Evolutionary conservation across 1,284 basidiomycete species (phyloP).

Genomic region (Fomitopsis palustris): DNA sequence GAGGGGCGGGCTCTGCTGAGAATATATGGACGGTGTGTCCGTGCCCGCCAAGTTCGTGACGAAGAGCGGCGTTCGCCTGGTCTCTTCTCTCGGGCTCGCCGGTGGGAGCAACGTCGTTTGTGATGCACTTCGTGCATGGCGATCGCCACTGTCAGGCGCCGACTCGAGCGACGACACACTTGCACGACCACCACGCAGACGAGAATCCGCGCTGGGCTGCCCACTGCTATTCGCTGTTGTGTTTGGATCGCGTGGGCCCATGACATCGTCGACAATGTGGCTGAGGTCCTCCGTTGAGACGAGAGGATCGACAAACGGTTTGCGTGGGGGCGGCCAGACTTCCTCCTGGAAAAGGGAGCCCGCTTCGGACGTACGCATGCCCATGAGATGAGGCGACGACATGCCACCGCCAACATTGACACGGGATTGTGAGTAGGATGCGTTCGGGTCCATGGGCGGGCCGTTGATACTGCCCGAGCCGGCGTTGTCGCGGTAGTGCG

Average conservation of each 20-base stretch:
- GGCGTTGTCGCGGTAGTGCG: slow-evolving; percentile 1
- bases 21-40: slow-evolving; percentile 16
- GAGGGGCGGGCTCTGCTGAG: slow-evolving; percentile 13
- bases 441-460: slow-evolving; percentile 15
- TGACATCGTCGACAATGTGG: slow-evolving; percentile 48
- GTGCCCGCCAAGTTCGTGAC: slow-evolving; percentile 23
- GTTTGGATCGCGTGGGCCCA: slow-evolving; percentile 35
- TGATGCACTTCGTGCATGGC: slow-evolving; percentile 16
- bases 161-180: slow-evolving; percentile 15
- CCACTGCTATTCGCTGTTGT: background rate
- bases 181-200: slow-evolving; percentile 3
- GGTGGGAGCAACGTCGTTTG: slow-evolving; percentile 16
- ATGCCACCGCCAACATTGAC: background rate
- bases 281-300: slow-evolving; percentile 35
- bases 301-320: slow-evolving; percentile 44
- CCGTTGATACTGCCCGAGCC: slow-evolving; percentile 3
- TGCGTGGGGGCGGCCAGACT: slow-evolving; percentile 45
- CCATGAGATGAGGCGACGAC: slow-evolving; percentile 33
- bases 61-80: slow-evolving; percentile 17
- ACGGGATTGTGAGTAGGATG: background rate
- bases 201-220: slow-evolving; percentile 1
- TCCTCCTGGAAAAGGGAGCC: slow-evolving; percentile 50
- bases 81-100: slow-evolving; percentile 13
- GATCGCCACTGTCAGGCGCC: background rate
- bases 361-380: slow-evolving; percentile 39